Conservation (phyloP, 352 stramenopile genomes). For the Discostella stelligera region DNA sequence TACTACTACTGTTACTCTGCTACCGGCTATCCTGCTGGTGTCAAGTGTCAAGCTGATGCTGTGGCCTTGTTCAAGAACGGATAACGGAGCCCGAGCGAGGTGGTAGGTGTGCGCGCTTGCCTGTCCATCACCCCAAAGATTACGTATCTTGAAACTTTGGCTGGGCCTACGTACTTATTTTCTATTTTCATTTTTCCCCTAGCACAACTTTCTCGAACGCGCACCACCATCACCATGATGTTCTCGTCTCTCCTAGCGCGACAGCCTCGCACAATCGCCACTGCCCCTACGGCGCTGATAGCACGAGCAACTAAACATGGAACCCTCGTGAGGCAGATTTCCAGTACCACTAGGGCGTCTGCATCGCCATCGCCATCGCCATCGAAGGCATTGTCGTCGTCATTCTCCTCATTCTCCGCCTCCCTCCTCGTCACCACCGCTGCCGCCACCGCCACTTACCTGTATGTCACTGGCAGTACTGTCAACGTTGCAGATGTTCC, state of each 20-base stretch:
- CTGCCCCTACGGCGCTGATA: conserved; percentile 1
- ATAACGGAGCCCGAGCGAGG: too few relatives aligned
- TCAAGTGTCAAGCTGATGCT: too few relatives aligned
- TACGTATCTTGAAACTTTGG: too few relatives aligned
- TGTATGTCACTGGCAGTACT: not conserved
- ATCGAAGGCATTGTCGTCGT: conserved; percentile 1
- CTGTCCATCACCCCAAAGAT: too few relatives aligned
- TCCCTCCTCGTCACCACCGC: conserved; percentile 4
- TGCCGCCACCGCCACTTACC: conserved; percentile 1
- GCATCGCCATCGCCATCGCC: not conserved
- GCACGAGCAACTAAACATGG: not conserved
- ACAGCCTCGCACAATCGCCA: not conserved
- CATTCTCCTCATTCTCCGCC: not conserved
- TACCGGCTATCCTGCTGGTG: too few relatives aligned
- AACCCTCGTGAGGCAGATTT: conserved; percentile 8
- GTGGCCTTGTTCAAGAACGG: too few relatives aligned
- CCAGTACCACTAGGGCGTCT: not conserved
- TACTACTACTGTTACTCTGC: too few relatives aligned
- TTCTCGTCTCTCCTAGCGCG: conserved; percentile 1
- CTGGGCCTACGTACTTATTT: too few relatives aligned
- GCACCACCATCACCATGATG: conserved; percentile 3
- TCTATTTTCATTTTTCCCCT: too few relatives aligned
- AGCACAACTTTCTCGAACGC: too few relatives aligned
- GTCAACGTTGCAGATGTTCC: not conserved
- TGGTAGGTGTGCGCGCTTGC: too few relatives aligned